phyloP scores from a whole-genome alignment of 2,329 filamentous ascomycete species.

The Colletotrichum destructivum region DNA sequence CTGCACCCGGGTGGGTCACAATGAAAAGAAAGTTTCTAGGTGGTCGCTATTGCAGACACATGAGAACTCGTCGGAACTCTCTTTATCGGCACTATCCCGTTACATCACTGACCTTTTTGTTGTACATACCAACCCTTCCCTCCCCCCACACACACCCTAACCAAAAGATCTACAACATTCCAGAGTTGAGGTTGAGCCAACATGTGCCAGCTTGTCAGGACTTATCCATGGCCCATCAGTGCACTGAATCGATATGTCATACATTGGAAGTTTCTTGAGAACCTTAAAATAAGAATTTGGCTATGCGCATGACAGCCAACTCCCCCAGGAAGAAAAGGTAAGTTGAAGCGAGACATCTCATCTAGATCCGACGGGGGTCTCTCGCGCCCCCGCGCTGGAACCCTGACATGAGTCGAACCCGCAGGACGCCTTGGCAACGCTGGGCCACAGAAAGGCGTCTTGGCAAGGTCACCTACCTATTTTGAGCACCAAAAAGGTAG shows the following conservation, averaged over 20 bases:
- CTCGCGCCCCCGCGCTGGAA: constrained; percentile 17
- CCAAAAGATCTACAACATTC: not conserved
- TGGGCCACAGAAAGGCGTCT: not conserved
- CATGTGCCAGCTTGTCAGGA: constrained; percentile 21
- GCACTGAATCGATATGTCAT: constrained; percentile 38
- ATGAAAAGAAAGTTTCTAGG: constrained; percentile 17
- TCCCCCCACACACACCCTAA: not conserved
- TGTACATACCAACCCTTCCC: too few species aligned
- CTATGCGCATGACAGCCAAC: constrained; percentile 35
- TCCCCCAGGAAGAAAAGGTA: constrained; percentile 1
- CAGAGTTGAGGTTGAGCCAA: constrained; percentile 13
- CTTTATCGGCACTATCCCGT: not conserved
- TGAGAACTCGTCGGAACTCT: not conserved
- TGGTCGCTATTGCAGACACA: constrained; percentile 1
- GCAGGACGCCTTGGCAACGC: constrained; percentile 12
- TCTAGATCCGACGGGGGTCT: constrained; percentile 38
- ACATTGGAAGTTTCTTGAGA: constrained; percentile 36
- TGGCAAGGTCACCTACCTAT: constrained; percentile 24
- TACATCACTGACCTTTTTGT: not conserved
- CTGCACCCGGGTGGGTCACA: constrained; percentile 6
- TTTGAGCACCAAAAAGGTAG: not conserved
- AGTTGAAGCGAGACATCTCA: constrained; percentile 36
- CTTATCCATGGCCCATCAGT: not conserved
- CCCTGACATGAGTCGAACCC: constrained; percentile 34
- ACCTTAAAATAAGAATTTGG: constrained; percentile 32